Percentiles rank a stretch among this genome's conserved stretches.
Evolutionary conservation across 192 early-diverging fungal species (phyloP).

Genomic region (Phlyctochytrium arcticum): DNA sequence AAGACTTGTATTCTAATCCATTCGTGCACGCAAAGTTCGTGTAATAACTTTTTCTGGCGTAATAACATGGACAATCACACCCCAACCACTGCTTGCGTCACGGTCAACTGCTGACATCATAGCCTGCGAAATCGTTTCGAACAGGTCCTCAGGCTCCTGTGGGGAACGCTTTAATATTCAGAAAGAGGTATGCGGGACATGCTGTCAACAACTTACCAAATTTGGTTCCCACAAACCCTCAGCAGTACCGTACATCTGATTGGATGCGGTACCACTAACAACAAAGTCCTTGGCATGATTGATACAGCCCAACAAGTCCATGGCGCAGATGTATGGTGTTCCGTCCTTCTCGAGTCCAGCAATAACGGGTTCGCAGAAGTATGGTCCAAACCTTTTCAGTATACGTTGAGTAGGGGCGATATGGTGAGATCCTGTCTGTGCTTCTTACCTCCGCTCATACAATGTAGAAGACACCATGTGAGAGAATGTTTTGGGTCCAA

Average conservation of each 20-base stretch:
- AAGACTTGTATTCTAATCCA: no score
- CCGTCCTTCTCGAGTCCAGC: constrained; percentile 90
- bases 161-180: neutral
- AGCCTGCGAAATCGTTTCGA: constrained; percentile 94
- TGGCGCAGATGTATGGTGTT: constrained; percentile 87
- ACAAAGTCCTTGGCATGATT: constrained; percentile 93
- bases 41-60: constrained; percentile 85
- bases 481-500: constrained; percentile 89
- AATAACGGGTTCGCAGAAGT: constrained; percentile 91
- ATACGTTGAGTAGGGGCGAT: no score
- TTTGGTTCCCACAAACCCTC: constrained; percentile 97
- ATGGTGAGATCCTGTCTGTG: no score
- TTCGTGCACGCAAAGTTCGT: constrained; percentile 71
- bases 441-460: constrained; percentile 79
- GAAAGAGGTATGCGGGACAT: neutral
- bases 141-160: constrained; percentile 88
- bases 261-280: constrained; percentile 81
- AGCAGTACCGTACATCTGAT: constrained; percentile 93
- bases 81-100: constrained; percentile 94
- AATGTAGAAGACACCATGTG: constrained; percentile 92
- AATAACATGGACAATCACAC: constrained; percentile 90
- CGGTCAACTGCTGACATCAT: constrained; percentile 93
- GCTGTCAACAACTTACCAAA: constrained; percentile 54
- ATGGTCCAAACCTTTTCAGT: constrained; percentile 96
- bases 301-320: constrained; percentile 94